Base-by-base conservation (phyloP, 2,329 filamentous ascomycete species). In the Pseudogymnoascus sp. region DNA sequence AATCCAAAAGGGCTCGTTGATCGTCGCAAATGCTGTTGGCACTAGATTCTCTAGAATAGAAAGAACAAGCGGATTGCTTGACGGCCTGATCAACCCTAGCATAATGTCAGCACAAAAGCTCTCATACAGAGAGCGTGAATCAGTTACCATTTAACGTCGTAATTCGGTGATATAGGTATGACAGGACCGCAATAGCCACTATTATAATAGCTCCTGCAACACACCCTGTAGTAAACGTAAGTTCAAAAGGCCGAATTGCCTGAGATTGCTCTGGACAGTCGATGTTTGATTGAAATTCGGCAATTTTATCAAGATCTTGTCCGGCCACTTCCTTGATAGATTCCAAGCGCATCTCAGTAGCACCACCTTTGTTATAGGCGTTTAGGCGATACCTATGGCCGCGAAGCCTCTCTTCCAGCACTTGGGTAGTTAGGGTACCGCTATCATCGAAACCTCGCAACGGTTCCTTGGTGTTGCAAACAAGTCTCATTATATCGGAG, bases 1-100 rank as follows among this genome's bases (percentile, higher is more conserved):
- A 0, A 84, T 71, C 79, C 84, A 84, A 1, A 82, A 75, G 0
- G 84, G 83, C 37, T 87, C 84, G 0, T 85, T 73, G 0, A 85
- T 61, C 0, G 84, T 86, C 0, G 82, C 80, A 3, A 86, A 73
- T 0, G 77, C 74, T 0, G 82, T 85, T 0, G 84, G 84, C 0
- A 85, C 70, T 59, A 84, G 85, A 5, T 76, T 79, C 6, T 77
- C 74, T 0, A 80, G 33, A 0, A 80, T 38, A 3, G 78, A 75
- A 0, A 74, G 63, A 0, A 79, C 70, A 11, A 67, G 42, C 0
- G 65, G 16, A 44, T 67, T 70, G 1, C 12, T 61, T 5, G 66
- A 65, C 4, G 69, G 68, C 2, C 69, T 47, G 2, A 40, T 23
- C 5, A 70, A 64, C 2, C 67, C 68, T 67, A 31, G 3, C 12